Evolutionary conservation across 257 asterid species (phyloP).

Genomic region (Verbena officinalis): DNA sequence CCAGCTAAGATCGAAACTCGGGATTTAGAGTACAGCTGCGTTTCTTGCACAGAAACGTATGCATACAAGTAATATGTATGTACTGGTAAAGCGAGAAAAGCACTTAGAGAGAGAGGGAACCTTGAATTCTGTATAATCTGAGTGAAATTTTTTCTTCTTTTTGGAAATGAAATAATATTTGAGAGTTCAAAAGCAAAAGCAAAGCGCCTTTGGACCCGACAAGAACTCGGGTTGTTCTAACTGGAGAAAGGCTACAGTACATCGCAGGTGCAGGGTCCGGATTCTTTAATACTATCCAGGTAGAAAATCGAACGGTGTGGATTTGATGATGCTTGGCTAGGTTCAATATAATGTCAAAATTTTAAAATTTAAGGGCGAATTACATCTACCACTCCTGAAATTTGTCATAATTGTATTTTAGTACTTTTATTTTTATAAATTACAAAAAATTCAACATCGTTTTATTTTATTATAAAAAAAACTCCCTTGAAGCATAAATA

Average conservation of each 20-base stretch:
- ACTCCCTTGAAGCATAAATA: no score
- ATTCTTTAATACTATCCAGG: background rate
- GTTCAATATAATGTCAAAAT: no score
- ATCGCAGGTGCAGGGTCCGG: constrained; percentile 29
- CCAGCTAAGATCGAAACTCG: constrained; percentile 37
- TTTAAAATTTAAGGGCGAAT: no score
- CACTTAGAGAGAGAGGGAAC: constrained; percentile 28
- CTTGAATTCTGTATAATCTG: constrained; percentile 32
- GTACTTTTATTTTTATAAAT: no score
- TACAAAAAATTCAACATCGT: no score
- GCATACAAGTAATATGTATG: constrained; percentile 38
- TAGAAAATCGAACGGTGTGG: constrained; percentile 26
- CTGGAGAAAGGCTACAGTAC: constrained; percentile 26
- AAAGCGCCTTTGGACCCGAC: constrained; percentile 39
- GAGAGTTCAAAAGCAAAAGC: constrained; percentile 29
- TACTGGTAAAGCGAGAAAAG: constrained; percentile 24
- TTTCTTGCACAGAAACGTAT: constrained; percentile 14
- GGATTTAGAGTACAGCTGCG: constrained; percentile 22
- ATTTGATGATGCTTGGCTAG: constrained; percentile 10
- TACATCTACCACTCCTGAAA: no score
- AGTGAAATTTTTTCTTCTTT: constrained; percentile 19
- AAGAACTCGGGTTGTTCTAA: constrained; percentile 33
- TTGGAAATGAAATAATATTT: constrained; percentile 24
- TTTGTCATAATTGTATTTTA: no score
- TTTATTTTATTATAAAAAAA: no score